Conservation (phyloP, 2,329 filamentous ascomycete genomes). For the Nigrospora osmanthi region DNA sequence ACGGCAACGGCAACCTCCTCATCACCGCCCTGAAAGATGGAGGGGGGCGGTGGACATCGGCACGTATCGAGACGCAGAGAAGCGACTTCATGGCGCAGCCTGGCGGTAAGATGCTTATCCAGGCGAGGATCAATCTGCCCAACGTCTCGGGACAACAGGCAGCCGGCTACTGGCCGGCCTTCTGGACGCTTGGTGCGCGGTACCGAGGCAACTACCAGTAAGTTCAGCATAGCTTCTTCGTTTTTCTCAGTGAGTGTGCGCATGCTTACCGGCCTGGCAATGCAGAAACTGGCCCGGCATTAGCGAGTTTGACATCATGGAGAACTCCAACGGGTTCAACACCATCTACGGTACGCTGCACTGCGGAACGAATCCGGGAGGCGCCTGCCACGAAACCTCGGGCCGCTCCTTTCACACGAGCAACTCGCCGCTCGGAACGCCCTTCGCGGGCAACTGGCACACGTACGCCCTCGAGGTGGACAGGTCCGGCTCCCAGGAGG, state of each 20-base stretch:
- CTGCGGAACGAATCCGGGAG: constrained; percentile 20
- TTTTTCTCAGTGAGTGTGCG: no score
- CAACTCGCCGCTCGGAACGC: constrained; percentile 1
- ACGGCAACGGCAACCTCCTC: constrained; percentile 24
- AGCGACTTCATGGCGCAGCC: constrained; percentile 25
- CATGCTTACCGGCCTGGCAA: no score
- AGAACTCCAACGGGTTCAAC: constrained; percentile 18
- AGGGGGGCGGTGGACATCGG: constrained; percentile 29
- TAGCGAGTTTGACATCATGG: constrained; percentile 21
- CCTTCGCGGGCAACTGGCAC: constrained; percentile 16
- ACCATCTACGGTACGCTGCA: constrained; percentile 13
- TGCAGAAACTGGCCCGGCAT: constrained; percentile 15
- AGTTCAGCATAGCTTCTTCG: neutral
- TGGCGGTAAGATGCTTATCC: constrained; percentile 17
- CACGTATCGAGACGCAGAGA: constrained; percentile 30
- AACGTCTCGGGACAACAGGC: constrained; percentile 1
- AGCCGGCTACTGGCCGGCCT: constrained; percentile 32
- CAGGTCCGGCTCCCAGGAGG: constrained; percentile 6
- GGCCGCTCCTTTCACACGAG: constrained; percentile 10
- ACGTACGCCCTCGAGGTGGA: constrained; percentile 20
- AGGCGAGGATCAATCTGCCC: constrained; percentile 4
- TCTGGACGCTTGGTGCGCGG: constrained; percentile 32
- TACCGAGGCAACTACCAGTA: constrained; percentile 26
- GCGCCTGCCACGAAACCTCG: constrained; percentile 18
- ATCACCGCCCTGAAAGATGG: constrained; percentile 25